A percentile compares a stretch with the other conserved stretches of the same genome.
Evolutionary conservation across 1,284 basidiomycete species (phyloP).

Genomic region (Malassezia restricta): DNA sequence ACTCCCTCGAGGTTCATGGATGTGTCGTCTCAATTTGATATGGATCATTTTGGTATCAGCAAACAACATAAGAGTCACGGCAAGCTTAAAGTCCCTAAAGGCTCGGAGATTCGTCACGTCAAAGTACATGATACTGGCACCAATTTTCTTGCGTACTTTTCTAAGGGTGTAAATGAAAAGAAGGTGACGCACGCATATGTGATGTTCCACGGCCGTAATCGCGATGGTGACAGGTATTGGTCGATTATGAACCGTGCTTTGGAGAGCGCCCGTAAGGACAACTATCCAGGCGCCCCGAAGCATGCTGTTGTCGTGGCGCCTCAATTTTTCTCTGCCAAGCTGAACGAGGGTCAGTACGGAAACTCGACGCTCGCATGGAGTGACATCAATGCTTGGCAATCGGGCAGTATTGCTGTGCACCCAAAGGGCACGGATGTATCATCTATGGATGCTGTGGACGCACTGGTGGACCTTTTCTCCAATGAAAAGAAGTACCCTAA

Average conservation of each 20-base stretch:
- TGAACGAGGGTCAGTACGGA: slow-evolving; percentile 33
- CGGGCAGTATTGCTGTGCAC: slow-evolving; percentile 33
- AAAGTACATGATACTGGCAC: slow-evolving; percentile 17
- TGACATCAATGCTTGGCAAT: slow-evolving; percentile 40
- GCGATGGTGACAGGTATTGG: slow-evolving; percentile 34
- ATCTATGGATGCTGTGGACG: slow-evolving; percentile 37
- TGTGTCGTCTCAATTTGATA: not conserved
- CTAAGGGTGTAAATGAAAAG: slow-evolving; percentile 13
- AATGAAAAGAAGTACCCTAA: slow-evolving; percentile 24
- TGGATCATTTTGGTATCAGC: not conserved
- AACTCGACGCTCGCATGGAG: slow-evolving; percentile 30
- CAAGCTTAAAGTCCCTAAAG: slow-evolving; percentile 19
- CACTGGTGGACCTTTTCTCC: slow-evolving; percentile 28
- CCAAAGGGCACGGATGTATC: slow-evolving; percentile 24
- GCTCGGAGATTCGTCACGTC: slow-evolving; percentile 21
- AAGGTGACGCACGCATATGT: slow-evolving; percentile 31
- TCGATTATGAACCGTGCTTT: slow-evolving; percentile 29
- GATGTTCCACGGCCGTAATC: slow-evolving; percentile 40
- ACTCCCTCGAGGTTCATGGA: not conserved
- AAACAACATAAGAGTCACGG: slow-evolving; percentile 19
- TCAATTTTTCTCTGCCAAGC: slow-evolving; percentile 27
- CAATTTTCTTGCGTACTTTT: slow-evolving; percentile 29
- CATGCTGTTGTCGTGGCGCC: slow-evolving; percentile 36
- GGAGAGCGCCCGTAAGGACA: slow-evolving; percentile 18
- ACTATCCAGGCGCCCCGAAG: slow-evolving; percentile 15